Evolutionary conservation across 2,329 filamentous ascomycete genomes (phyloP), one percentile per base, ranked within the genome.

Genomic region (Diaporthe nobilis): DNA sequence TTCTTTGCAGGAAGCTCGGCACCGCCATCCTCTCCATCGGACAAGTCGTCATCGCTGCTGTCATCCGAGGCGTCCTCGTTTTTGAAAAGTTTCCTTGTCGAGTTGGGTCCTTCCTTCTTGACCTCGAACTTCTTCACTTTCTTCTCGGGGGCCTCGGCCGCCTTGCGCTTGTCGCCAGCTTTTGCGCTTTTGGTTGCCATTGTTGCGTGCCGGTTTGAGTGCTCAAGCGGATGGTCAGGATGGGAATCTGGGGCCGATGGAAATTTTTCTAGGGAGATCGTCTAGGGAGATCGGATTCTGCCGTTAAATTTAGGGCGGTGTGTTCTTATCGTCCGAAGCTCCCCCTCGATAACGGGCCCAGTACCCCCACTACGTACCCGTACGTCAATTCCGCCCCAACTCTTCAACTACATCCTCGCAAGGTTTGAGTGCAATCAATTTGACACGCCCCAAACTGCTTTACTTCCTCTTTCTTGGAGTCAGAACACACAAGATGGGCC

Each of bases 91-190:
- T 84, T 83, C 75, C 81, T 78, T 31, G 77, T 79, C 15, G 80
- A 78, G 34, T 67, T 81, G 5, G 88, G 80, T 78, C 87, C 87
- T 53, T 85, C 83, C 81, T 92, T 92, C 82, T 91, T 91, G 53
- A 8, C 57, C 13, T 82, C 78, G 74, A 85, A 85, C 72, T 84
- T 85, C 63, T 85, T 83, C 25, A 84, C 79, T 70, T 82, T 85
- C 60, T 85, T 83, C 81, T 89, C 91, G 49, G 82, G 82, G 47
- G 80, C 81, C 10, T 86, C 82, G 37, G 85, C 83, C 47, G 87
- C 86, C 84, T 93, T 93, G 78, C 91, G 86, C 85, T 93, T 93
- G 76, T 84, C 87, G 70, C 88, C 88, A 49, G 84, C 82, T 61
- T 84, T 83, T 72, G 85, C 83, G 75, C 82, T 81, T 81, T 88